Evolutionary conservation across 371 early-diverging fungal genomes (phyloP).

Genomic region (Saksenaea oblongispora): DNA sequence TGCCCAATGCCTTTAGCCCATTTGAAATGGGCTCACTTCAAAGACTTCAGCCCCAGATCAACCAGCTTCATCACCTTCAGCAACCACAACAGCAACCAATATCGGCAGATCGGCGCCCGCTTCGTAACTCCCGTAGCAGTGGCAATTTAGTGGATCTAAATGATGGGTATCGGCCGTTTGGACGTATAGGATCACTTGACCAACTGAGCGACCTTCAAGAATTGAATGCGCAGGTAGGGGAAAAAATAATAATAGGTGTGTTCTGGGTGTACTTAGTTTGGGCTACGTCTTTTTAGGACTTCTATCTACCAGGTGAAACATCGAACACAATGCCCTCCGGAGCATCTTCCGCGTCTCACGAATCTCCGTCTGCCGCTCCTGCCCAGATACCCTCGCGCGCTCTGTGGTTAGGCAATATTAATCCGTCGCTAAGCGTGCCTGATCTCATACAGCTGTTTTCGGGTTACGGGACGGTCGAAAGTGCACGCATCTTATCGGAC

Average conservation of each 20-base stretch:
- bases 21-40: slow-evolving; percentile 5
- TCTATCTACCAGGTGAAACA: background rate
- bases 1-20: background rate
- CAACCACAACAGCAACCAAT: slow-evolving; percentile 11
- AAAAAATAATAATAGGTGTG: background rate
- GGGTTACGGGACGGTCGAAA: slow-evolving; percentile 89
- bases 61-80: slow-evolving; percentile 7
- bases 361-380: slow-evolving; percentile 19
- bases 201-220: slow-evolving; percentile 3
- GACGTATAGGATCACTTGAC: background rate
- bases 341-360: slow-evolving; percentile 9
- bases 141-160: slow-evolving; percentile 9
- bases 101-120: background rate
- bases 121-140: slow-evolving; percentile 12
- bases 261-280: background rate
- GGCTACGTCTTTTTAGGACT: background rate
- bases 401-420: slow-evolving; percentile 94
- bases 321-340: background rate
- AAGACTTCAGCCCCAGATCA: background rate
- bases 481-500: slow-evolving; percentile 84
- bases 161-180: background rate
- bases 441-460: slow-evolving; percentile 82
- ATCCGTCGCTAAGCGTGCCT: slow-evolving; percentile 70
- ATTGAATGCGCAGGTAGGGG: background rate
- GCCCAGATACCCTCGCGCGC: slow-evolving; percentile 74